phyloP scores from a whole-genome alignment of 495 filamentous ascomycete genomes.

The Pseudoneurospora amorphoporcata region DNA sequence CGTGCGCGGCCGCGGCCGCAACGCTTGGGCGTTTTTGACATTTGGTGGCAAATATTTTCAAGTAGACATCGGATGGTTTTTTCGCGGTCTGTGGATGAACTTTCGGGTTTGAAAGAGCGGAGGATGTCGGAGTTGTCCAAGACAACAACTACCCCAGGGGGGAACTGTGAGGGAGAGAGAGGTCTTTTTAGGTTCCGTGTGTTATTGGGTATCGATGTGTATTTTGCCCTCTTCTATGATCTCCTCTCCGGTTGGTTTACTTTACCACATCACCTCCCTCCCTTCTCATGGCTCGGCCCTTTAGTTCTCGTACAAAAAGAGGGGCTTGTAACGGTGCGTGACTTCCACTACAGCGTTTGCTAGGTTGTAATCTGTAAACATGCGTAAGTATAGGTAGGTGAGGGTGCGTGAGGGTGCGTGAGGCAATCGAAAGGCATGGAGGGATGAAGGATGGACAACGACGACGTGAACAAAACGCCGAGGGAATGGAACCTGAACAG shows the following conservation, averaged over 20 bases:
- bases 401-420: conserved; percentile 5
- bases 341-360: conserved; percentile 76
- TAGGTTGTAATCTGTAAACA: conserved; percentile 58
- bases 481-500: not conserved
- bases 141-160: not conserved
- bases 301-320: conserved; percentile 36
- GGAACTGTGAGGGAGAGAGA: not conserved
- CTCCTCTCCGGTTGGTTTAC: too few relatives aligned
- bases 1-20: not conserved
- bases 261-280: too few relatives aligned
- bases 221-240: not conserved
- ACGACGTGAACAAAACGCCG: not conserved
- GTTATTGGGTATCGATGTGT: not conserved
- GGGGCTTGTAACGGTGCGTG: conserved; percentile 72
- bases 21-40: not conserved
- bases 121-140: not conserved
- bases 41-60: not conserved
- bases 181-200: not conserved
- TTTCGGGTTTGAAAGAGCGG: not conserved
- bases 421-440: not conserved
- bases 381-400: not conserved
- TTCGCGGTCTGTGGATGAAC: not conserved
- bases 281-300: not conserved
- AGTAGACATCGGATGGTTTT: not conserved
- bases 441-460: not conserved